These are phyloP conservation scores for Penicillium tannophilum DNA, from an alignment of 495 filamentous ascomycete species.

Conservation along the genomic window DNA sequence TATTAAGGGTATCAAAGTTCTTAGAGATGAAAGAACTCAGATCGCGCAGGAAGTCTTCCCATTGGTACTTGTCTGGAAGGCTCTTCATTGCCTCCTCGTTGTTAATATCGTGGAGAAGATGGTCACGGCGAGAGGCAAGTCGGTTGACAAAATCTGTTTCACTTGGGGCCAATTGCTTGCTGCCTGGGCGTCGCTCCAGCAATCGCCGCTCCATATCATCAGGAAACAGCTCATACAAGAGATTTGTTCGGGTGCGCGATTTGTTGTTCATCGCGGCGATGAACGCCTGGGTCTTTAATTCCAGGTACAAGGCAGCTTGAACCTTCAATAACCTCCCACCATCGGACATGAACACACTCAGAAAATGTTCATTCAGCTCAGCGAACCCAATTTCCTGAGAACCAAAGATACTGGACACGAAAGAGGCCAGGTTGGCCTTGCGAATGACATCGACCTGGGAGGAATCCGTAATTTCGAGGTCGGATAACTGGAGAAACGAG, in stretches of 20 bases:
- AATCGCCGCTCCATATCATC: constrained; percentile 65
- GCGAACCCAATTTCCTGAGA: constrained; percentile 80
- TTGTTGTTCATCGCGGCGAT: constrained; percentile 70
- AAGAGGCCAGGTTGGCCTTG: constrained; percentile 85
- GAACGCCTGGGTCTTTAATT: constrained; percentile 85
- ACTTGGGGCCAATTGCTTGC: constrained; percentile 63
- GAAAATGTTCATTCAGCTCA: constrained; percentile 81
- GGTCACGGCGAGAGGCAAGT: constrained; percentile 63
- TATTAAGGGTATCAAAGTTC: constrained; percentile 67
- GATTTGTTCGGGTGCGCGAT: constrained; percentile 63
- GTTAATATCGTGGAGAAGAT: constrained; percentile 64
- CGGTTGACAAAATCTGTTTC: constrained; percentile 75
- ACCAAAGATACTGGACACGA: constrained; percentile 80
- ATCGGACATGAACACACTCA: constrained; percentile 81
- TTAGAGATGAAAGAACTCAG: constrained; percentile 75
- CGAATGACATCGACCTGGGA: constrained; percentile 75
- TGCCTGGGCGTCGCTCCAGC: constrained; percentile 64
- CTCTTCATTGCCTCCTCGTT: constrained; percentile 61
- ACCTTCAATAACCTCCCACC: constrained; percentile 70
- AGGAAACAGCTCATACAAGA: constrained; percentile 76
- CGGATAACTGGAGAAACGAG: constrained; percentile 70
- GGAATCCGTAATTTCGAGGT: constrained; percentile 69
- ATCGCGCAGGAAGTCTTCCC: constrained; percentile 74
- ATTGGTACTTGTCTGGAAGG: constrained; percentile 76
- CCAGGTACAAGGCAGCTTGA: constrained; percentile 72